Conservation (phyloP, 352 stramenopile species). For the Phytophthora macrochlamydospora region DNA sequence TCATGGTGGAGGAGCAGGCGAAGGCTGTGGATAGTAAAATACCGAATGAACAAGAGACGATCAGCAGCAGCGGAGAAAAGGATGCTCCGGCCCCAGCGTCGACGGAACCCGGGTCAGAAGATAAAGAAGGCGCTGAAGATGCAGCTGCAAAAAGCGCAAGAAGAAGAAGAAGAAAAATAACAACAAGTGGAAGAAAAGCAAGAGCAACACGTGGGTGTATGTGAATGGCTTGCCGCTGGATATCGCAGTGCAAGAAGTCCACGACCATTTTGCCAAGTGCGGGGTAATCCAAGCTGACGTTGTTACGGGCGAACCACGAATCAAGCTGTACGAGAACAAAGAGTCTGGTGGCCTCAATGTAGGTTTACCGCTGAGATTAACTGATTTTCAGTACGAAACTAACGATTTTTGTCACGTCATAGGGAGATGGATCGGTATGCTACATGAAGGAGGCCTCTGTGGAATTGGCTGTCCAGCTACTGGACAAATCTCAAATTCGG, state of each 20-base stretch:
- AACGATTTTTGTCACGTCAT: too few species aligned
- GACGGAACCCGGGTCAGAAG: constrained; percentile 6
- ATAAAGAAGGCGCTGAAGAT: constrained; percentile 6
- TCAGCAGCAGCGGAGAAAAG: constrained; percentile 38
- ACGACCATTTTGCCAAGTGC: constrained; percentile 94
- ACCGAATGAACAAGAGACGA: constrained; percentile 35
- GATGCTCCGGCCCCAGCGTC: not conserved
- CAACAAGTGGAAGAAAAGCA: constrained; percentile 83
- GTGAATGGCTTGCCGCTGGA: constrained; percentile 95
- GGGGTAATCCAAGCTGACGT: constrained; percentile 96
- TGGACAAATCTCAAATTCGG: constrained; percentile 90
- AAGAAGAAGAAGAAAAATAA: constrained; percentile 84
- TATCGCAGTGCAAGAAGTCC: constrained; percentile 91
- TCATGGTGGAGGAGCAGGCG: constrained; percentile 25
- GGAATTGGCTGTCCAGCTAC: constrained; percentile 93
- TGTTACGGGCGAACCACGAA: constrained; percentile 90
- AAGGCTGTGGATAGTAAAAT: constrained; percentile 6
- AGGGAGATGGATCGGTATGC: constrained; percentile 95
- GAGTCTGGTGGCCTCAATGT: constrained; percentile 89
- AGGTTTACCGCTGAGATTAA: constrained; percentile 5
- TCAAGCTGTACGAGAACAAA: constrained; percentile 96
- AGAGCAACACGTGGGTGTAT: constrained; percentile 95
- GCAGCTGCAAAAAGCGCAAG: constrained; percentile 53
- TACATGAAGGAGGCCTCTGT: constrained; percentile 96
- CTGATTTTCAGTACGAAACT: too few species aligned